phyloP scores from a whole-genome alignment of 331 rosid genomes.

The Phaseolus coccineus region DNA sequence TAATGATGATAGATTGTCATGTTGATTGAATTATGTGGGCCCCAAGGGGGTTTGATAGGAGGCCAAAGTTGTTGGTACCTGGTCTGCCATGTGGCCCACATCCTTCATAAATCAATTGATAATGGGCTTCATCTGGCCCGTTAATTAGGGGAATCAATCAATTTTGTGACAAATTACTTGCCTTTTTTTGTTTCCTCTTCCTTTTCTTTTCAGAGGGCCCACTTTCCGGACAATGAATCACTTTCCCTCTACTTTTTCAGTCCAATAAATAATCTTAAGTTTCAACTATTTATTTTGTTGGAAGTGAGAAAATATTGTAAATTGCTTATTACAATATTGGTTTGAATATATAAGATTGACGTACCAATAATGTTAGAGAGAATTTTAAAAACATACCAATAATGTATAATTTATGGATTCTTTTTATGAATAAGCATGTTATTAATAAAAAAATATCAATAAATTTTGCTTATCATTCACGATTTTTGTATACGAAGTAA shows the following conservation, averaged over 20 bases:
- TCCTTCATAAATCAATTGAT: conserved; percentile 16
- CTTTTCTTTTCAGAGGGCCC: neutral
- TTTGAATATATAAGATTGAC: too few relatives aligned
- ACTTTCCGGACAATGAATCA: neutral
- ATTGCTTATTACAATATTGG: too few relatives aligned
- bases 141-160: conserved; percentile 35
- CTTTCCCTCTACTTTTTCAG: neutral
- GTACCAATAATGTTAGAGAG: too few relatives aligned
- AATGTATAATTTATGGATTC: too few relatives aligned
- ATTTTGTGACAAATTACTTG: neutral
- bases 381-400: too few relatives aligned
- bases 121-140: conserved; percentile 30
- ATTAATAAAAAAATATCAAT: too few relatives aligned
- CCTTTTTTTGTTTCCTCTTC: conserved; percentile 9
- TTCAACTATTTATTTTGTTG: too few relatives aligned
- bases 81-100: conserved; percentile 46
- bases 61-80: conserved; percentile 19
- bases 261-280: too few relatives aligned
- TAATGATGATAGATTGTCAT: conserved; percentile 27
- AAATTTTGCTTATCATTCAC: too few relatives aligned
- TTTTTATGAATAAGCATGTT: too few relatives aligned
- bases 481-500: too few relatives aligned
- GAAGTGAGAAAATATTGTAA: too few relatives aligned
- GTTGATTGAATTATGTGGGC: conserved; percentile 34
- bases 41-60: conserved; percentile 31